Conservation (phyloP, 345 rosid species). For the Psidium guajava region DNA sequence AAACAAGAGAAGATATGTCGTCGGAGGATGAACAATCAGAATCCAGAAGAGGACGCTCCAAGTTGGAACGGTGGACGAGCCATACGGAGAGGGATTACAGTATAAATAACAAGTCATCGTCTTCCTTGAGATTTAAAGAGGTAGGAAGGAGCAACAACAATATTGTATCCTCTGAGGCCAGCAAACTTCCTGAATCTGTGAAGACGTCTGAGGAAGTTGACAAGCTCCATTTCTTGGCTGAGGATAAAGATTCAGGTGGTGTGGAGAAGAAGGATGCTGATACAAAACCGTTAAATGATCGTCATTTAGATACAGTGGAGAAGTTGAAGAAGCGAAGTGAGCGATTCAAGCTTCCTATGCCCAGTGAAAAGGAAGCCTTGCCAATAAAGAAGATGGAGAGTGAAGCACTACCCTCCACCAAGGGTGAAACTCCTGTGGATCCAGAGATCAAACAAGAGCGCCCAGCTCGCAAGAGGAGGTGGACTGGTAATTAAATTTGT, state of each 20-base stretch:
- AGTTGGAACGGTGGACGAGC: constrained; percentile 94
- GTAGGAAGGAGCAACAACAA: constrained; percentile 28
- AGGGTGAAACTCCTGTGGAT: constrained; percentile 41
- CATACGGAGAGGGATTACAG: constrained; percentile 74
- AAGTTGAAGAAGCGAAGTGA: constrained; percentile 97
- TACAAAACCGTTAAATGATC: constrained; percentile 45
- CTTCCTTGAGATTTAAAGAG: constrained; percentile 56
- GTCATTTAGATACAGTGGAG: constrained; percentile 84
- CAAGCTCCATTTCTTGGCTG: constrained; percentile 25
- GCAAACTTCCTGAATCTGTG: constrained; percentile 16
- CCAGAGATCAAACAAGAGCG: constrained; percentile 81
- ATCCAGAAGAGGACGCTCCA: constrained; percentile 74
- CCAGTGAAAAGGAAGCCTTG: constrained; percentile 52
- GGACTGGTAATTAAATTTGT: constrained; percentile 52
- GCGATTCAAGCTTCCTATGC: constrained; percentile 94
- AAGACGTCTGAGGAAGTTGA: constrained; percentile 24
- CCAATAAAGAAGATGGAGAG: constrained; percentile 54
- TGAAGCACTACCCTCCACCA: constrained; percentile 39
- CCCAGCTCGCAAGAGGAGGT: constrained; percentile 83
- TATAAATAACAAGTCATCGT: constrained; percentile 40
- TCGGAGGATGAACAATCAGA: constrained; percentile 76
- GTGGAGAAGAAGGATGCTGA: constrained; percentile 48
- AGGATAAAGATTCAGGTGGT: constrained; percentile 33
- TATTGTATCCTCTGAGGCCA: constrained; percentile 26
- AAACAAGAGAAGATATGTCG: constrained; percentile 46